These are phyloP conservation scores for Calonectria pseudoreteaudii DNA, from an alignment of 2,329 filamentous ascomycete genomes.

Conservation along the genomic window DNA sequence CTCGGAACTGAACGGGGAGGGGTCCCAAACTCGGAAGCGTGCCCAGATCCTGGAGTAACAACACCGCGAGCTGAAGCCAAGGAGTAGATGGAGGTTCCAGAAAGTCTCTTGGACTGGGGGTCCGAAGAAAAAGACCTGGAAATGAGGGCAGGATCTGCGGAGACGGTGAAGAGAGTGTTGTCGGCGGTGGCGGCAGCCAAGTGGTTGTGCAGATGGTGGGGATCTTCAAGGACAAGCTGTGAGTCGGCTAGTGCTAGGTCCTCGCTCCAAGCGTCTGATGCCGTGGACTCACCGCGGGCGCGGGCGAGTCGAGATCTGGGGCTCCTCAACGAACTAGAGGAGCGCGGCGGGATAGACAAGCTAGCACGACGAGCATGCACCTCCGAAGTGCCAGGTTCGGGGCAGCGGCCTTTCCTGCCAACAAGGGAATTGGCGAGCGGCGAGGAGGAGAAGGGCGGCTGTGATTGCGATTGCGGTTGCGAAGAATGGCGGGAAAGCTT, in stretches of 20 bases:
- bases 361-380: conserved; percentile 69
- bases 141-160: conserved; percentile 63
- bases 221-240: conserved; percentile 59
- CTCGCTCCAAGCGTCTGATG: conserved; percentile 56
- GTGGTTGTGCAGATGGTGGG: conserved; percentile 60
- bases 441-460: conserved; percentile 59
- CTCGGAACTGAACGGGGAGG: conserved; percentile 57
- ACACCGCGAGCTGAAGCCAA: conserved; percentile 70
- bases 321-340: conserved; percentile 54
- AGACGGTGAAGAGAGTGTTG: conserved; percentile 45
- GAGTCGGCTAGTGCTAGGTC: conserved; percentile 50
- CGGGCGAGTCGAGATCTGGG: conserved; percentile 56
- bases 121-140: conserved; percentile 63
- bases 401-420: conserved; percentile 67
- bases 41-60: conserved; percentile 60
- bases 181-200: conserved; percentile 46
- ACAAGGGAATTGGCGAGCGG: conserved; percentile 48
- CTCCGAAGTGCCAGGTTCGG: conserved; percentile 69
- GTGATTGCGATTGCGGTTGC: conserved; percentile 45
- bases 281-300: conserved; percentile 57
- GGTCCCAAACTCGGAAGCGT: conserved; percentile 62
- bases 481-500: conserved; percentile 38
- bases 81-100: conserved; percentile 79
- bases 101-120: conserved; percentile 72
- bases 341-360: conserved; percentile 70